Base-by-base conservation (phyloP, 208 protist genomes). In the Acanthamoeba healyi region DNA sequence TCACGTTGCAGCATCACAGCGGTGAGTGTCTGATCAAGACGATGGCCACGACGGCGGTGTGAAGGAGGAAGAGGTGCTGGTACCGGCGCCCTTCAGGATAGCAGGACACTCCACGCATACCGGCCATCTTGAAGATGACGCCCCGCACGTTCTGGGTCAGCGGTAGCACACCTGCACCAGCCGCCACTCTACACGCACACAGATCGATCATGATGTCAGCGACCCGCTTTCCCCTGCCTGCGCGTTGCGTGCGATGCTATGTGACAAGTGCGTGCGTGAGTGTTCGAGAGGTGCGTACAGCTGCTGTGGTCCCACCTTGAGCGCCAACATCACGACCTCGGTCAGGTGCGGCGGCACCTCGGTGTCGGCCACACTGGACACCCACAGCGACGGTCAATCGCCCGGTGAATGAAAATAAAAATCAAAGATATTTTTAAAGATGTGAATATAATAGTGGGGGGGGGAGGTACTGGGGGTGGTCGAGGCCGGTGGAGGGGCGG, bases 91-190 rank as follows among this genome's bases (percentile, higher is more conserved):
- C 0, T 24, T 91, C 84, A 26, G 84, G 51, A n/a, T 44, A 91
- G 36, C 26, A 72, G 40, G 51, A 40, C 61, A 91, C 84, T 5
- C 84, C 84, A 26, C 84, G 51, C 38, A 91, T 26, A 54, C 84
- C 84, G 61, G 15, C 84, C 84, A 91, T 91, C 42, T 6, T 26
- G 61, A 65, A 91, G 6, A 91, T 14, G 61, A 9, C 38, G 61
- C 84, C 84, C 2, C 84, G 84, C 56, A 91, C 84, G 42, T 91
- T 91, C 84, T 91, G 84, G 40, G 56, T 91, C 84, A 91, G 67
- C n/a, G 84, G 84, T 10, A 91, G 34, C n/a, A 91, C 17, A 19
- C 56, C 54, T 24, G 84, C 84, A 1, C 38, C 51, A 32, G 84
- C 84, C 26, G 74, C 38, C 38, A 84, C 74, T 14, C 74, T 84